Base-by-base conservation (phyloP, 2,329 filamentous ascomycete species). In the Tolypocladium pustulatum region DNA sequence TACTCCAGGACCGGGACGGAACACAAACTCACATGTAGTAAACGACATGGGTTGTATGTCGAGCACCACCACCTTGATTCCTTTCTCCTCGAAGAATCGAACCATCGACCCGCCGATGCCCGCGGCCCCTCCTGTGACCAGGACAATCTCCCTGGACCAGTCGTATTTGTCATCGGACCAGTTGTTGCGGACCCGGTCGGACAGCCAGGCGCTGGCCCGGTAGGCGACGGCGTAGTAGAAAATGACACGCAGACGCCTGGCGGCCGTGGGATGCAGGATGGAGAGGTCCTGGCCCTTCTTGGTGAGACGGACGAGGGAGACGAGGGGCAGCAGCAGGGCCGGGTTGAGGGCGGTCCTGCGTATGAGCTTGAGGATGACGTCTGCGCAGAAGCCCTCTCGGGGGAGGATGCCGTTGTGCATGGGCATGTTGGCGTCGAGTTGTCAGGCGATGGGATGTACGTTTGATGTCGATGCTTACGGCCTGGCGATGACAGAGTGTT, bases 41-140 rank as follows among this genome's bases (percentile, higher is more conserved):
- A 80, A 86, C 25, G 78, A 81, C 71, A 86, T 72, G 6, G 79
- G 77, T 65, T 87, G 83, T 38, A 90, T 78, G 72, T 93, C 89
- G 40, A 92, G 69, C 2, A 91, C 85, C 0, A 86, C 86, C 38
- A 91, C 86, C 63, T 82, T 88, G 64, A 89, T 77, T 1, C 81
- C 82, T 61, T 74, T 76, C 68, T 85, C 81, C 0, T 83, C 85
- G n/a, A 94, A 76, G 57, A 86, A 70, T 62, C 79, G 77, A 17
- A 88, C 87, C 3, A 90, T 78, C 41, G 80, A 74, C 25, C 80
- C 82, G 17, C 89, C 89, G 66, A 93, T 91, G 0, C 89, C 89
- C 58, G 83, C 83, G 49, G 86, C 84, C 9, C 89, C 89, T 9
- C 90, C 89, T 0, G 89, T 92, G 25, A 92, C 79, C 51, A 91